phyloP scores from a whole-genome alignment of 2,329 filamentous ascomycete species.

The Talaromyces albobiverticillius region DNA sequence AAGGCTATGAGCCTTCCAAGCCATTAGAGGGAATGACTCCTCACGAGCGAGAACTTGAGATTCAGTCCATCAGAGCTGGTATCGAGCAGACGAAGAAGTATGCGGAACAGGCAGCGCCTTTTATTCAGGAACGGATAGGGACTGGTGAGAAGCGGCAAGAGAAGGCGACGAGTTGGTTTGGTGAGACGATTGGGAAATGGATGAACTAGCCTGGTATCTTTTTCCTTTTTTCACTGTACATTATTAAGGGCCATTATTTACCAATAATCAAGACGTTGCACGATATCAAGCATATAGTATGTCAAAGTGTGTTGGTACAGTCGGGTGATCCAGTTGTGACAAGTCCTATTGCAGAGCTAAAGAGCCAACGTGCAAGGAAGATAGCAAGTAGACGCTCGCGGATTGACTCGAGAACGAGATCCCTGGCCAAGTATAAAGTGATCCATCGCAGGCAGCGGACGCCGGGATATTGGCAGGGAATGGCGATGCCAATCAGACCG shows the following conservation, averaged over 20 bases:
- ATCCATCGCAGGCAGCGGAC: neutral
- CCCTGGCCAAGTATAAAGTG: too few species aligned
- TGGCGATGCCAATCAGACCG: conserved; percentile 3
- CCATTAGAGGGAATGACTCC: conserved; percentile 42
- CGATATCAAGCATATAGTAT: too few species aligned
- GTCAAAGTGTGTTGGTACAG: too few species aligned
- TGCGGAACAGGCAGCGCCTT: conserved; percentile 32
- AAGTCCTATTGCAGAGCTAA: neutral
- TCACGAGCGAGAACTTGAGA: conserved; percentile 46
- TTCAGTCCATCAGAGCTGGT: conserved; percentile 37
- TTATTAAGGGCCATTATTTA: neutral
- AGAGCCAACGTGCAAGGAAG: neutral
- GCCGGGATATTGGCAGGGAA: too few species aligned
- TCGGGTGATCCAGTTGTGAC: neutral
- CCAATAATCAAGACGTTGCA: neutral
- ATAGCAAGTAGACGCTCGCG: too few species aligned
- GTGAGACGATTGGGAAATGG: conserved; percentile 43
- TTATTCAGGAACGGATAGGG: conserved; percentile 36
- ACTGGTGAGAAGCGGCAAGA: conserved; percentile 37
- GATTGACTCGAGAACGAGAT: too few species aligned
- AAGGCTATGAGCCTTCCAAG: conserved; percentile 35
- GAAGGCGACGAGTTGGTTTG: conserved; percentile 41
- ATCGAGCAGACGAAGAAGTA: conserved; percentile 37
- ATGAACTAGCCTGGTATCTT: conserved; percentile 27
- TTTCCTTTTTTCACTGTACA: neutral